Evolutionary conservation across 2,329 filamentous ascomycete species (phyloP).

Genomic region (Xylariaceae sp.): DNA sequence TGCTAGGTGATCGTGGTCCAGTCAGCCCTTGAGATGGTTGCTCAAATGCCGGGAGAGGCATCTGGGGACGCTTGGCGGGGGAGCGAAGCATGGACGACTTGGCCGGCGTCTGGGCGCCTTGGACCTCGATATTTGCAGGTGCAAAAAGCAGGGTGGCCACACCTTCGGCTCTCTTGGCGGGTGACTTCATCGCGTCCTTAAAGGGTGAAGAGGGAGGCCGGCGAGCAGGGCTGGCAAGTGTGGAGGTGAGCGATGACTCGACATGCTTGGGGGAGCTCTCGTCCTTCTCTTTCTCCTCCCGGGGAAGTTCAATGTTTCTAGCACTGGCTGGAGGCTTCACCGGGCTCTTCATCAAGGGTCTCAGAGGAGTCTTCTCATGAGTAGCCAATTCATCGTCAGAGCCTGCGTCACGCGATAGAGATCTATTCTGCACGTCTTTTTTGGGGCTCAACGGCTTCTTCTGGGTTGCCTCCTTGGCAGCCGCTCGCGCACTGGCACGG

Average conservation of each 20-base stretch:
- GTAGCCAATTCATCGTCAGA: constrained; percentile 58
- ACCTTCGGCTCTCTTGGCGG: constrained; percentile 49
- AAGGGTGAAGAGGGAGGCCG: constrained; percentile 46
- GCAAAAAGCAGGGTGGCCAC: constrained; percentile 26
- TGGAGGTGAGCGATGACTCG: constrained; percentile 32
- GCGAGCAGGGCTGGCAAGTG: constrained; percentile 52
- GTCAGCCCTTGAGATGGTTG: constrained; percentile 24
- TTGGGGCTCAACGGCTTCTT: constrained; percentile 57
- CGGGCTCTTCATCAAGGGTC: constrained; percentile 50
- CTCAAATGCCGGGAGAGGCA: constrained; percentile 23
- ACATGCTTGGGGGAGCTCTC: constrained; percentile 31
- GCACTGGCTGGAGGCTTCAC: constrained; percentile 41
- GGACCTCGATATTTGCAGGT: constrained; percentile 23
- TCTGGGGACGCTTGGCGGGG: constrained; percentile 42
- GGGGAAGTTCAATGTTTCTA: constrained; percentile 33
- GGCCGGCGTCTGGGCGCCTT: constrained; percentile 38
- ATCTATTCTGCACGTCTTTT: constrained; percentile 54
- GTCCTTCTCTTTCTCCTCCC: constrained; percentile 19
- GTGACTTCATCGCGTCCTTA: constrained; percentile 52
- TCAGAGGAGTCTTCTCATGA: constrained; percentile 45
- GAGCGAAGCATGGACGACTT: constrained; percentile 48
- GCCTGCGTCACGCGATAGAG: constrained; percentile 39
- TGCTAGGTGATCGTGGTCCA: constrained; percentile 32
- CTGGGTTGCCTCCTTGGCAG: constrained; percentile 31
- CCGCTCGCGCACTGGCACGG: constrained; percentile 32